Conservation (phyloP, 2,329 filamentous ascomycete species). For the Periconia macrospinosa region DNA sequence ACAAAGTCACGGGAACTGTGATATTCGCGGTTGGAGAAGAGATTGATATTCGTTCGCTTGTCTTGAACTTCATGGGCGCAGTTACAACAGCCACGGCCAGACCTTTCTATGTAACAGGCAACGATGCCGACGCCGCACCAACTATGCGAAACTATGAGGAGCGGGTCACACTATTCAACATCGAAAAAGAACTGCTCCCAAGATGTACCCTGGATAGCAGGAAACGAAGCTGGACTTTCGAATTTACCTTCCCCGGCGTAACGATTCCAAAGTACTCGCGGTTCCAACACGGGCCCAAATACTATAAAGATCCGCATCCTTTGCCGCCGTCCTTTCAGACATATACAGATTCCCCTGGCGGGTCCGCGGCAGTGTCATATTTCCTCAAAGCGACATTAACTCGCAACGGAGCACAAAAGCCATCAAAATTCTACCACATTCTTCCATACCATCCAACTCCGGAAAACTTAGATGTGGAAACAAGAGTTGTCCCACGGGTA, state of each 20-base stretch:
- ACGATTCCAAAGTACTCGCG: constrained; percentile 32
- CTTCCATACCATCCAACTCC: constrained; percentile 31
- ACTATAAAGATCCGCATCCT: constrained; percentile 32
- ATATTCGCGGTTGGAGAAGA: constrained; percentile 30
- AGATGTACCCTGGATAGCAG: constrained; percentile 21
- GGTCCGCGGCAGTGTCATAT: constrained; percentile 34
- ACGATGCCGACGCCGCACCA: constrained; percentile 12
- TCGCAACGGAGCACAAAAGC: constrained; percentile 13
- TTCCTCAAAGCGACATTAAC: constrained; percentile 30
- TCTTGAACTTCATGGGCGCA: constrained; percentile 32
- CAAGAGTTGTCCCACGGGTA: constrained; percentile 22
- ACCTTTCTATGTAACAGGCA: constrained; percentile 21
- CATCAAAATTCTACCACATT: constrained; percentile 22
- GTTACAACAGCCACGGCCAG: constrained; percentile 37
- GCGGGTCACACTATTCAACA: constrained; percentile 31
- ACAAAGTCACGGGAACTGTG: constrained; percentile 38
- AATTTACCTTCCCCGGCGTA: constrained; percentile 37
- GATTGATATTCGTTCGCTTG: constrained; percentile 29
- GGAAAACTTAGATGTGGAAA: constrained; percentile 13
- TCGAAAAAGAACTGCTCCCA: constrained; percentile 26
- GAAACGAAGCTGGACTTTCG: constrained; percentile 38
- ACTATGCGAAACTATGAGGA: constrained; percentile 30
- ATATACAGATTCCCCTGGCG: constrained; percentile 26
- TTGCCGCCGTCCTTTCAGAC: constrained; percentile 37
- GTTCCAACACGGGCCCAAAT: constrained; percentile 30